Base-by-base conservation (phyloP, 1,139 yeast species). In the Magnusiomyces fungicola region DNA sequence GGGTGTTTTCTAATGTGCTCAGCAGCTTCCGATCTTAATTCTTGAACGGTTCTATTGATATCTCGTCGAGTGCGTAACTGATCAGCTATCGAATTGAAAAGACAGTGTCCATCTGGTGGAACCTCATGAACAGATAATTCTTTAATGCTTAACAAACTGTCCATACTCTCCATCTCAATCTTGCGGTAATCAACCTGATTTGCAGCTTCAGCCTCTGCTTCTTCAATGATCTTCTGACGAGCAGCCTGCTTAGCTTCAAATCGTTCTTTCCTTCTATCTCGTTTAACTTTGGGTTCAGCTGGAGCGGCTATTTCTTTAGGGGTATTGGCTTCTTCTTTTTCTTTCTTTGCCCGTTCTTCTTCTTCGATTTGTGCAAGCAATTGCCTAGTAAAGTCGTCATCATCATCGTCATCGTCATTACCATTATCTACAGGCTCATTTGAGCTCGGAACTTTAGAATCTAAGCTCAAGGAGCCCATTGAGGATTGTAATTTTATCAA, bases 101-200 rank as follows among this genome's bases (percentile, higher is more conserved):
- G 69, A 71, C 98, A 92, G 66, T 92, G 94, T 0, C 98, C 98
- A 66, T 92, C 97, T 0, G 97, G 96, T 53, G 75, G 71, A 46
- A 90, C 86, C 43, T 68, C 69, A 29, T 73, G 67, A 55, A 83
- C 80, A 18, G 58, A 60, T 7, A 89, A 69, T 1, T 72, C 68
- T 36, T 76, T 70, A 27, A 74, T 53, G 1, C 63, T 59, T 51
- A 90, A 75, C 27, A 84, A 62, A 39, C 71, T 69, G 27, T 71
- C 70, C 67, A 92, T 74, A 47, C 80, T 78, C 14, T 79, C 84
- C 53, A 79, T 72, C 66, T 92, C 97, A 32, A 83, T 77, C 46
- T 76, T 74, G 46, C 90, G 73, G 56, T 80, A 71, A 63, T 90
- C 88, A 0, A 88, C 83, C 55, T 76, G 75, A 21, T 67, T 64